phyloP scores from a whole-genome alignment of 179 eudicot species.

The Spergularia azorica region DNA sequence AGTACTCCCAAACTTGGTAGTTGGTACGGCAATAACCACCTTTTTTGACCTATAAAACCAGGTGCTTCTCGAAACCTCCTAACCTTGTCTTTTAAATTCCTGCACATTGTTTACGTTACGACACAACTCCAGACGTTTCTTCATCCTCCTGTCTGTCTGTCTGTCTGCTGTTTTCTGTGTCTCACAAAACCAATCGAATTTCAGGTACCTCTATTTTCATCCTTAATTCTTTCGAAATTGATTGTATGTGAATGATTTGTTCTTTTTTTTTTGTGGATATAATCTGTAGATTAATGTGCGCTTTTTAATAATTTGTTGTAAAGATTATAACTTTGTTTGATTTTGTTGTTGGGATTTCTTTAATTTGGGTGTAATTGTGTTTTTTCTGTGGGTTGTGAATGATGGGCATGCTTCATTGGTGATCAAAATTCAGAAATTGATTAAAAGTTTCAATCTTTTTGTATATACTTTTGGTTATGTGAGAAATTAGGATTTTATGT shows the following conservation, averaged over 20 bases:
- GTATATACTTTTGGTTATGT: background rate
- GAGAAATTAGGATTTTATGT: too few species aligned
- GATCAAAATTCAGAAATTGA: background rate
- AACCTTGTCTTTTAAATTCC: too few species aligned
- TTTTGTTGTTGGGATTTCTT: background rate
- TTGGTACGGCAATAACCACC: too few species aligned
- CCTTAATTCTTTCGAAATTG: background rate
- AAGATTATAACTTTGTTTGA: background rate
- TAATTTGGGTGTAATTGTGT: background rate
- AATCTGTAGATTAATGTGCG: background rate
- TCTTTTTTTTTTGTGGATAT: too few species aligned
- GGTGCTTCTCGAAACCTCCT: too few species aligned
- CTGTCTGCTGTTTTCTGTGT: background rate
- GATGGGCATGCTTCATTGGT: background rate
- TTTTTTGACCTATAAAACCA: too few species aligned
- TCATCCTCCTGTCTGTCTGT: background rate
- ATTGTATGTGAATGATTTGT: too few species aligned
- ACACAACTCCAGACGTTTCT: too few species aligned
- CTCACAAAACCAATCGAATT: background rate
- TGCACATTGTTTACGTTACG: too few species aligned
- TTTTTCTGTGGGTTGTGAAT: background rate
- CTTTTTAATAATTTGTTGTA: background rate
- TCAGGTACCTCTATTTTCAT: background rate
- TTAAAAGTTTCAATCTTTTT: background rate
- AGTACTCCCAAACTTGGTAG: too few species aligned